Base-by-base conservation (phyloP, 2,329 filamentous ascomycete genomes). In the Kalaharituber pfeilii region DNA sequence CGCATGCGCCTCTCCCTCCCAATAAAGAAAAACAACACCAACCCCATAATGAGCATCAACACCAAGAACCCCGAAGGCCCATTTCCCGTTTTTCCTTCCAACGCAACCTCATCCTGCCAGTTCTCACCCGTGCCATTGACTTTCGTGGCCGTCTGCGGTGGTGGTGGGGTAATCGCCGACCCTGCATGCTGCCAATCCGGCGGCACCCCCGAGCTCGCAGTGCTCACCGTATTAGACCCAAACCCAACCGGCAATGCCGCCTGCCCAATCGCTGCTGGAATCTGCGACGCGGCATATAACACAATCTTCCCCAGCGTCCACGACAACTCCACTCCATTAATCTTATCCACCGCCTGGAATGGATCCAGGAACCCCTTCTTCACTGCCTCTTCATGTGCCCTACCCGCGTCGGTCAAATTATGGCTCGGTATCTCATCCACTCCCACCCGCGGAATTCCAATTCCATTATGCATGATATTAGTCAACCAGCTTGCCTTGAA, bases 401-500 rank as follows among this genome's bases (percentile, higher is more conserved):
- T 39, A 13, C 33, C 15, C 20, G 33, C 2, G 24, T 85, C 82
- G 1, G 86, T 87, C 8, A 79, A 76, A 65, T 94, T 94, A 56
- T 78, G 73, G 13, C 70, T 71, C 8, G 69, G 66, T 0, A 75
- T 73, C 20, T 78, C 72, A 62, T 94, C 89, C 13, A 94, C 69
- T 0, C 85, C 86, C 5, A 91, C 74, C 51, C 88, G 78, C 4
- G 93, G 93, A 51, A 98, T 80, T 0, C 91, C 93, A 60, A 98
- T 95, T 1, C 91, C 91, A 59, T 95, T 86, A 64, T 98, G 89
- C 3, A 98, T 74, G 65, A 98, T 82, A 63, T 93, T 98, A 66
- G 98, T 94, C 45, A 98, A 73, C 91, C 93, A 98, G 4, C 86
- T 91, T 0, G 91, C 88, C 68, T 98, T 98, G 75, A 98, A 98